Conservation (phyloP, 768 basidiomycete species). For the Hygrocybe coccinea region DNA sequence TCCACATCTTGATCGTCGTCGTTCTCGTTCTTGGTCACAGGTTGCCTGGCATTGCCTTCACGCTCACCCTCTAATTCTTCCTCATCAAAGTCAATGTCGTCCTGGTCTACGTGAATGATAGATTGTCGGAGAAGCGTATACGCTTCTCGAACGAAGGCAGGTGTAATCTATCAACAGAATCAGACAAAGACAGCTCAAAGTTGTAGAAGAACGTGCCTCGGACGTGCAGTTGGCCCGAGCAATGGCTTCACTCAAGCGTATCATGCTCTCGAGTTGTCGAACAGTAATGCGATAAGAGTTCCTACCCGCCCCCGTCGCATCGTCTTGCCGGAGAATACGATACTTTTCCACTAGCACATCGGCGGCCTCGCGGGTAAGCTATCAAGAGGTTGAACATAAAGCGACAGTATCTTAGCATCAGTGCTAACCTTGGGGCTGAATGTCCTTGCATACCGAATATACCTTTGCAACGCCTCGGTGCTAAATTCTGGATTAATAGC, state of each 20-base stretch:
- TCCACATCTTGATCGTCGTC: constrained; percentile 52
- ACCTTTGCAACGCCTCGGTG: constrained; percentile 92
- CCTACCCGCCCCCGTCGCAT: constrained; percentile 77
- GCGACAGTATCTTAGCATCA: not conserved
- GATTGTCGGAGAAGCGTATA: constrained; percentile 91
- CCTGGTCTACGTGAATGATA: constrained; percentile 98
- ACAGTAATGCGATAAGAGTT: constrained; percentile 98
- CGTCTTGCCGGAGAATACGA: constrained; percentile 85
- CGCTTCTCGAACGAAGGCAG: constrained; percentile 92
- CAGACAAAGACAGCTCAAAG: not conserved
- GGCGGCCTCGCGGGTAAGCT: constrained; percentile 92
- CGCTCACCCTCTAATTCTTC: constrained; percentile 67
- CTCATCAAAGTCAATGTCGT: constrained; percentile 96
- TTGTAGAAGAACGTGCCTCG: constrained; percentile 51
- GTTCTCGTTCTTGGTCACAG: constrained; percentile 30
- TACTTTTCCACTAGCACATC: constrained; percentile 95
- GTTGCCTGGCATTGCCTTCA: constrained; percentile 32
- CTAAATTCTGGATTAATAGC: constrained; percentile 96
- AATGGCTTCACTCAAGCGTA: constrained; percentile 94
- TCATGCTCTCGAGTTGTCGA: constrained; percentile 97
- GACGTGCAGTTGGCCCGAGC: constrained; percentile 93
- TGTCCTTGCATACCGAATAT: constrained; percentile 94
- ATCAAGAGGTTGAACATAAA: constrained; percentile 5
- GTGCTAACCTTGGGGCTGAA: constrained; percentile 87
- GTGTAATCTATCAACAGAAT: constrained; percentile 66